These are phyloP conservation scores for Dothideomycetes sp. DNA, from an alignment of 2,329 filamentous ascomycete genomes.

Conservation along the genomic window DNA sequence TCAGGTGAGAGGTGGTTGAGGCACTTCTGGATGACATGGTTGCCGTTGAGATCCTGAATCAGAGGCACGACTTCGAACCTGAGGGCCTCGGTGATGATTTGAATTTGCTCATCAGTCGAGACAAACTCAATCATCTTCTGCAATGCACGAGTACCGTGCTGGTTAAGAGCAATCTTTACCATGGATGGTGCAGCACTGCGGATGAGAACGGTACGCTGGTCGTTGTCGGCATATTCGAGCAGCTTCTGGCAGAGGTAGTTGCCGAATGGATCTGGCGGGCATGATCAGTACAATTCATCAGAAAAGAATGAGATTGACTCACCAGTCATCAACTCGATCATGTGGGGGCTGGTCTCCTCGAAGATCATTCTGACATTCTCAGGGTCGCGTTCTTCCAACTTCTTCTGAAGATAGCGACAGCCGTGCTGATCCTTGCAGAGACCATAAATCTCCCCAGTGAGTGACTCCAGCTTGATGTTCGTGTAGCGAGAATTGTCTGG, in stretches of 20 bases:
- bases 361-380: conserved; percentile 89
- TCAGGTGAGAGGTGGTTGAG: conserved; percentile 80
- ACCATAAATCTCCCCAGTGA: conserved; percentile 74
- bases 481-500: conserved; percentile 61
- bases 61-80: conserved; percentile 79
- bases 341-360: conserved; percentile 83
- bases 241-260: conserved; percentile 99
- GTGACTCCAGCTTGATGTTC: conserved; percentile 71
- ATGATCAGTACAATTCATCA: conserved; percentile 19
- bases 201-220: conserved; percentile 87
- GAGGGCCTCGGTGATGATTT: conserved; percentile 79
- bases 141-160: conserved; percentile 89
- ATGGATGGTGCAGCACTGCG: conserved; percentile 81
- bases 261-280: conserved; percentile 72
- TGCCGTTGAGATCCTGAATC: conserved; percentile 95
- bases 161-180: conserved; percentile 89
- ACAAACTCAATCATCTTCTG: conserved; percentile 99
- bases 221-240: conserved; percentile 87
- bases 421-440: conserved; percentile 98
- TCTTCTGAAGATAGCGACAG: conserved; percentile 93
- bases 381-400: conserved; percentile 79
- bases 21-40: conserved; percentile 98
- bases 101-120: conserved; percentile 72
- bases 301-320: conserved; percentile 16
- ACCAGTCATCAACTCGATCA: conserved; percentile 92